Evolutionary conservation across 257 asterid species (phyloP).

Genomic region (Solanum virginianum): DNA sequence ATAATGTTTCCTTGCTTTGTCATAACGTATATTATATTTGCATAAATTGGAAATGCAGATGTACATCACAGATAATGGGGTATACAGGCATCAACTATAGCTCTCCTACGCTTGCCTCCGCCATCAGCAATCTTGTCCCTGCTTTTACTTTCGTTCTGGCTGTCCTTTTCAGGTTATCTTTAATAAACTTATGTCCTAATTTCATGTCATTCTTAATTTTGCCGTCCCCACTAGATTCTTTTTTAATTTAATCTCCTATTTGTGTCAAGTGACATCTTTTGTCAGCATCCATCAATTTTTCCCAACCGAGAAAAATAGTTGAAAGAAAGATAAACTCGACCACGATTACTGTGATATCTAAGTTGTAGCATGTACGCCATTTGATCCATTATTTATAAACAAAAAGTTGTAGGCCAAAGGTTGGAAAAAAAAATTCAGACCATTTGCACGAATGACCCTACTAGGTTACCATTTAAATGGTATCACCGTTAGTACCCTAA

Average conservation of each 20-base stretch:
- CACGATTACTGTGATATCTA: background rate
- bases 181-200: background rate
- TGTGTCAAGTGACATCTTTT: background rate
- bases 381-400: background rate
- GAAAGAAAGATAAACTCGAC: background rate
- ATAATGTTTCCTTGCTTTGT: background rate
- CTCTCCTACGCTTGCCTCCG: slow-evolving; percentile 80
- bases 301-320: background rate
- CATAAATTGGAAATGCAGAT: slow-evolving; percentile 12
- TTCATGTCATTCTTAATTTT: background rate
- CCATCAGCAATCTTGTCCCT: slow-evolving; percentile 76
- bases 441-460: background rate
- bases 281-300: background rate
- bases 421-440: background rate
- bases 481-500: background rate
- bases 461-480: background rate
- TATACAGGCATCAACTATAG: slow-evolving; percentile 50
- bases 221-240: background rate
- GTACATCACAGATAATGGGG: slow-evolving; percentile 57
- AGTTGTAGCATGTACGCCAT: background rate
- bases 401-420: background rate
- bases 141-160: slow-evolving; percentile 56
- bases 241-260: background rate
- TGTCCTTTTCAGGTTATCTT: slow-evolving; percentile 13
- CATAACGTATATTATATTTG: background rate